Base-by-base conservation (phyloP, 257 asterid species). In the Henckelia pumila region DNA sequence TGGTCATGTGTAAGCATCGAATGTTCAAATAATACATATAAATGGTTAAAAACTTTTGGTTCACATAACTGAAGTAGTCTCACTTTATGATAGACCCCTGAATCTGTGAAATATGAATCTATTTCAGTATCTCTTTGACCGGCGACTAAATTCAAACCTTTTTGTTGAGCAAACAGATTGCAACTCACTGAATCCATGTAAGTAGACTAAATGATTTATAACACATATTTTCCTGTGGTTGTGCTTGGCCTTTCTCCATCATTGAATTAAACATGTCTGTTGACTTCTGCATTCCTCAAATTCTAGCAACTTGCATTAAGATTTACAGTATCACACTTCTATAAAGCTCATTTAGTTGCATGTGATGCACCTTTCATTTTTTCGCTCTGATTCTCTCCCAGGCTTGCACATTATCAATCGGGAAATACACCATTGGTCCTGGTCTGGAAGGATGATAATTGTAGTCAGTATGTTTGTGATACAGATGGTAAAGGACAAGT, bases 321-420 rank as follows among this genome's bases (percentile, higher is more conserved):
- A 63, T 47, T 56, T 58, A 35, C 1, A 33, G 9, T 61, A 44
- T 56, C 63, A 44, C 16, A 44, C 11, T 37, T 65, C 71, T 8
- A 5, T 56, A 10, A 59, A 65, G 49, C 59, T n/a, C 23, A 29
- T 60, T 20, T 6, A 35, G 59, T 52, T 56, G 40, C 8, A 5
- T 21, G 13, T 37, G 59, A 24, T 6, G 24, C 61, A 2, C 69
- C 30, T 74, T 66, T 53, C 23, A 33, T 8, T 56, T 13, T 13
- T 14, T 61, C 37, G 37, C 21, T 62, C 56, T 74, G 55, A 62
- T 49, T 72, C 62, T 64, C 66, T 30, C 63, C 71, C 82, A 94
- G 99, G 91, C 89, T 91, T 78, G 95, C 98, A 70, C 96, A 94
- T 69, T 94, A 94, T 75, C 92, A 94, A 78, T 65, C 91, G 29